These are phyloP conservation scores for Diaporthe sp. DNA, from an alignment of 2,329 filamentous ascomycete genomes.

Conservation along the genomic window DNA sequence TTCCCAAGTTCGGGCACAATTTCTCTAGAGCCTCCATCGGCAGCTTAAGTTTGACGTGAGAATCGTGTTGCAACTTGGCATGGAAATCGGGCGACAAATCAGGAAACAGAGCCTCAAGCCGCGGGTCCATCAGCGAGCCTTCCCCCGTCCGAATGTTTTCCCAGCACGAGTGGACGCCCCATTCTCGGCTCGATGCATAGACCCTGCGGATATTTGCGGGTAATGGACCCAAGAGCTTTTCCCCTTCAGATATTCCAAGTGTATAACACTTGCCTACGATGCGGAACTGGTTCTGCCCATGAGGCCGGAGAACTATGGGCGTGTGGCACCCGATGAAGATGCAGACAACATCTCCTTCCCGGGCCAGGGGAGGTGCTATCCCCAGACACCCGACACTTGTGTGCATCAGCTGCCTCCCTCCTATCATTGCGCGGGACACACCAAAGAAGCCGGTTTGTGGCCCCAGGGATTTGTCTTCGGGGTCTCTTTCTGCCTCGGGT, in stretches of 20 bases:
- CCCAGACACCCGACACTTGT: background rate
- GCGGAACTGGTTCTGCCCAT: background rate
- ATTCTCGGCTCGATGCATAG: background rate
- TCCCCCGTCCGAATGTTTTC: background rate
- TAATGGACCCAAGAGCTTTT: background rate
- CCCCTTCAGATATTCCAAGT: background rate
- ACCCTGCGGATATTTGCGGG: background rate
- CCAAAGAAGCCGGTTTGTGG: background rate
- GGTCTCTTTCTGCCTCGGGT: background rate
- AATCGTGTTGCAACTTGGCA: background rate
- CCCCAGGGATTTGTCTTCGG: background rate
- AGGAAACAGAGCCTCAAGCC: background rate
- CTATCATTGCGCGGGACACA: background rate
- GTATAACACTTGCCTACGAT: background rate
- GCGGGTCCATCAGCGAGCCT: background rate
- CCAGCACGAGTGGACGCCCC: conserved; percentile 3
- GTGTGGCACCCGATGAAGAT: background rate
- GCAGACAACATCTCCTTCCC: background rate
- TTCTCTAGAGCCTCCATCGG: background rate
- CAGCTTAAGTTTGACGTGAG: background rate
- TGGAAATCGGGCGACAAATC: background rate
- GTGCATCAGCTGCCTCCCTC: conserved; percentile 1
- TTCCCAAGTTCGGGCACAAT: background rate
- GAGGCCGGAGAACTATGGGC: background rate
- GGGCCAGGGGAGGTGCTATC: background rate